Conservation (phyloP, 1,139 yeast species). For the Eremothecium sinecaudum region DNA sequence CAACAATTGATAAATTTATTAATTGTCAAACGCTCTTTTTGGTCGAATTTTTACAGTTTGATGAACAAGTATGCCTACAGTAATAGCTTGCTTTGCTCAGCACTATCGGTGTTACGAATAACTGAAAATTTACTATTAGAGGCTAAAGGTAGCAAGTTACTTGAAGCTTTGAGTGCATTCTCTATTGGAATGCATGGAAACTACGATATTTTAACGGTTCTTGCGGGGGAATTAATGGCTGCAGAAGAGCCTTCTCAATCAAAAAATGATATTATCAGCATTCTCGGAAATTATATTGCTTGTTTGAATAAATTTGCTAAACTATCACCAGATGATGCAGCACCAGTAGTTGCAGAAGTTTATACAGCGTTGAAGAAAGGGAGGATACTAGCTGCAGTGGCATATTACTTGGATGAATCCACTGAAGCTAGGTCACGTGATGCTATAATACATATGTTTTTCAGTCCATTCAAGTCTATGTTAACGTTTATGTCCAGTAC, state of each 20-base stretch:
- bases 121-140: conserved; percentile 1
- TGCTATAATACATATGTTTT: conserved; percentile 13
- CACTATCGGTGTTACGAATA: background rate
- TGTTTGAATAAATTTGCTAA: conserved; percentile 5
- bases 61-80: conserved; percentile 4
- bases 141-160: background rate
- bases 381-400: background rate
- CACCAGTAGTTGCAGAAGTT: conserved; percentile 1
- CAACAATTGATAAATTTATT: background rate
- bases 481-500: conserved; percentile 10
- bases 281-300: conserved; percentile 4
- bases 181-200: conserved; percentile 6
- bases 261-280: conserved; percentile 1
- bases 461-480: conserved; percentile 13
- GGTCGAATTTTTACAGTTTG: conserved; percentile 2
- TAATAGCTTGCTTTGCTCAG: conserved; percentile 2
- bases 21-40: conserved; percentile 1
- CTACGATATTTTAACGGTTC: conserved; percentile 1
- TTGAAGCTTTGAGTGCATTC: conserved; percentile 2
- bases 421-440: conserved; percentile 10
- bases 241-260: background rate
- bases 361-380: background rate
- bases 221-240: conserved; percentile 7
- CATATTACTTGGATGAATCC: conserved; percentile 2
- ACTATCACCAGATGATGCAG: background rate